Base-by-base conservation (phyloP, 2,329 filamentous ascomycete genomes). In the Amylocarpus encephaloides region DNA sequence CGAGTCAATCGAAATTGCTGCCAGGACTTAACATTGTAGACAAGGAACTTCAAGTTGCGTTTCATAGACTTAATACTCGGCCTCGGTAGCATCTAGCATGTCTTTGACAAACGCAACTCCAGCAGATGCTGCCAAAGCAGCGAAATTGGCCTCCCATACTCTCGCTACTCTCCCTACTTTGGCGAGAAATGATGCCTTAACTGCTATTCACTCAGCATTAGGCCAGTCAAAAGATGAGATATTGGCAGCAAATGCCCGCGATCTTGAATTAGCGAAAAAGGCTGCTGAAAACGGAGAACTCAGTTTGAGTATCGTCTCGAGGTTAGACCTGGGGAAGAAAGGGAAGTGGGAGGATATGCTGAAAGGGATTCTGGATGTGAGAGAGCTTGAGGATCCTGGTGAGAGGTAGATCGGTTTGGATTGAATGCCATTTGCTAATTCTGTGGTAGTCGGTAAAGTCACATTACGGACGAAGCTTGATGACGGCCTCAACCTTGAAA, bases 321-420 rank as follows among this genome's bases (percentile, higher is more conserved):
- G 93, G 49, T 77, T 98, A 54, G 92, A 98, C 68, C 74, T 98
- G 43, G 83, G 82, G 43, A 86, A 87, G 67, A 80, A 82, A 65
- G 92, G 92, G 51, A 97, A 97, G 72, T 98, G 86, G 76, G 91
- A 96, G 64, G 93, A 97, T 65, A 97, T 98, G 93, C 76, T 98
- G 57, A 86, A 91, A 72, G 93, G 93, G 22, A 94, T 98, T 54
- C 71, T 94, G 53, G 89, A 95, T 70, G 93, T 98, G 54, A 79
- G 86, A 58, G 78, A 80, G 45, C 76, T 98, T 26, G 79, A 86
- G 43, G 93, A 98, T 71, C 93, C 93, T 59, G 79, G 88, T 93
- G 76, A 48, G 56, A 35, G 13, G 47, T 30, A 9, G 26, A 16
- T 12, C 35, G 26, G 22, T 12, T 16, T 46, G 7, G 22, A 4